Evolutionary conservation across 495 filamentous ascomycete species (phyloP).

Genomic region (Xylaria palmicola): DNA sequence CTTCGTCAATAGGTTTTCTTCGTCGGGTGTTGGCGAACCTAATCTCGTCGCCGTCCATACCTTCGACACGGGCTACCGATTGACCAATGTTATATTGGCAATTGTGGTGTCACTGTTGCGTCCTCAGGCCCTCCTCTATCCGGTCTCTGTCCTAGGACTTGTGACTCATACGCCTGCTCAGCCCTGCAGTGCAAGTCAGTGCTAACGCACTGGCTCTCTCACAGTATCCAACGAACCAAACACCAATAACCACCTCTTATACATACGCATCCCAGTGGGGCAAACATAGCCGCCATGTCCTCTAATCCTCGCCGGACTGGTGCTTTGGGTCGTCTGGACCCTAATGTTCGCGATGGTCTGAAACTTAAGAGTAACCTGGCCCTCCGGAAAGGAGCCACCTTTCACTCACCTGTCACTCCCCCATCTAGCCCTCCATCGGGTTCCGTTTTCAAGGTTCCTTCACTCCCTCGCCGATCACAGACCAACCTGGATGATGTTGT

Average conservation of each 20-base stretch:
- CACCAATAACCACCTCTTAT: slow-evolving; percentile 13
- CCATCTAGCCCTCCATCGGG: slow-evolving; percentile 41
- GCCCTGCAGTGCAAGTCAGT: slow-evolving; percentile 28
- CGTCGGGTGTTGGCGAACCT: slow-evolving; percentile 13
- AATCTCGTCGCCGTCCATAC: neutral
- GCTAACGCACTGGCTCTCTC: slow-evolving; percentile 27
- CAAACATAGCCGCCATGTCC: slow-evolving; percentile 45
- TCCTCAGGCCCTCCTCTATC: slow-evolving; percentile 21
- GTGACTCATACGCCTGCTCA: slow-evolving; percentile 34
- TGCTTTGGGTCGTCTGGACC: slow-evolving; percentile 46
- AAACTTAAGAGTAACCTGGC: slow-evolving; percentile 51
- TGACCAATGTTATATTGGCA: slow-evolving; percentile 30
- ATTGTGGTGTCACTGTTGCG: slow-evolving; percentile 20
- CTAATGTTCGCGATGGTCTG: slow-evolving; percentile 36
- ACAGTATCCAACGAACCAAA: slow-evolving; percentile 26
- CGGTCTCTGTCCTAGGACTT: slow-evolving; percentile 28
- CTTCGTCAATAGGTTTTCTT: slow-evolving; percentile 8
- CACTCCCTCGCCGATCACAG: slow-evolving; percentile 59
- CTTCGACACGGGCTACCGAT: slow-evolving; percentile 18
- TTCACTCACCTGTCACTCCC: slow-evolving; percentile 53
- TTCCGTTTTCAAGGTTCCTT: slow-evolving; percentile 46
- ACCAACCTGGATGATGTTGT: slow-evolving; percentile 63
- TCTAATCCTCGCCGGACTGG: slow-evolving; percentile 51
- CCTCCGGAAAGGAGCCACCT: slow-evolving; percentile 64
- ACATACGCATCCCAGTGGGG: slow-evolving; percentile 11